Conservation (phyloP, 1,284 basidiomycete species). For the Sanguinoderma infundibulare region DNA sequence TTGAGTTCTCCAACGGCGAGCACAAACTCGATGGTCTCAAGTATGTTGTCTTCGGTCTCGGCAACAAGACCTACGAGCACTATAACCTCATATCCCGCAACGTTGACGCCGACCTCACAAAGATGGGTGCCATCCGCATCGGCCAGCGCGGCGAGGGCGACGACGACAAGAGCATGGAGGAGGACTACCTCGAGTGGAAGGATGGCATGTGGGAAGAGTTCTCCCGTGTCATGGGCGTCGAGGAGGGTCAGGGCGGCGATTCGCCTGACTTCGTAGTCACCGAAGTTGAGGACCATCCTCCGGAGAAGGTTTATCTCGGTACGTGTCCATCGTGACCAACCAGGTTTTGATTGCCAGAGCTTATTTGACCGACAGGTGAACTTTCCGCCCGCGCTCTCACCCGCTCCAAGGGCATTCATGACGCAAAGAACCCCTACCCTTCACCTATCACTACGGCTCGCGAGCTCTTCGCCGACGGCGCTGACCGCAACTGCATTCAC, state of each 20-base stretch:
- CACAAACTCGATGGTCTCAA: conserved; percentile 86
- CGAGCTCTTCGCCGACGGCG: conserved; percentile 82
- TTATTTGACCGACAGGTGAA: conserved; percentile 58
- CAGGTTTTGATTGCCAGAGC: neutral
- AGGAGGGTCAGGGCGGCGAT: conserved; percentile 96
- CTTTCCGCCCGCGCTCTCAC: conserved; percentile 90
- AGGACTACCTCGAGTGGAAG: conserved; percentile 99
- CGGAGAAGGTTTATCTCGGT: conserved; percentile 92
- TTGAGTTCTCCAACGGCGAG: conserved; percentile 85
- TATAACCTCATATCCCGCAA: conserved; percentile 90
- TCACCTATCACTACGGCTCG: conserved; percentile 80
- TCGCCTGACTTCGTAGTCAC: conserved; percentile 93
- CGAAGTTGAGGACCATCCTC: conserved; percentile 75
- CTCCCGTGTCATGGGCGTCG: conserved; percentile 80
- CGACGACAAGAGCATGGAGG: conserved; percentile 99
- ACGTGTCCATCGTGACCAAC: conserved; percentile 32
- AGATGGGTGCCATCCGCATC: conserved; percentile 87
- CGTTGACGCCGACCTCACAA: conserved; percentile 75
- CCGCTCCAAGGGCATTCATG: conserved; percentile 91
- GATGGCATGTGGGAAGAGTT: conserved; percentile 96
- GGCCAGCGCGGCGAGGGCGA: conserved; percentile 96
- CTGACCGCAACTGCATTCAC: conserved; percentile 93
- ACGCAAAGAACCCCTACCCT: conserved; percentile 96
- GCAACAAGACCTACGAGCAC: conserved; percentile 96
- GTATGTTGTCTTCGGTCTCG: conserved; percentile 95